phyloP scores from a whole-genome alignment of 352 stramenopile genomes.

The Pythium utonaiense region DNA sequence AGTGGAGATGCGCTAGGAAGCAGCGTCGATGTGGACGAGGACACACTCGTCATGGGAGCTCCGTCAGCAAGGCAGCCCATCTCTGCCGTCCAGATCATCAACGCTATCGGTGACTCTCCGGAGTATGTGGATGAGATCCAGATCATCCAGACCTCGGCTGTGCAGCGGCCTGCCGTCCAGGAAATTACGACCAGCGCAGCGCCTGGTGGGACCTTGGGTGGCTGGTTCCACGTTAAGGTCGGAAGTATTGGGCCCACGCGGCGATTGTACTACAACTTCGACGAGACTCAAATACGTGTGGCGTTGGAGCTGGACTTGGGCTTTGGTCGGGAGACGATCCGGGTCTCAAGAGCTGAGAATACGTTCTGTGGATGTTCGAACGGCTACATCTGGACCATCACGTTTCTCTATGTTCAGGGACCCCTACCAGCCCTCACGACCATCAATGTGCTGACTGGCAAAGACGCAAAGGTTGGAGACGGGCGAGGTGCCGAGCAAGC shows the following conservation, averaged over 20 bases:
- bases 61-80: constrained; percentile 50
- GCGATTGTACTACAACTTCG: constrained; percentile 62
- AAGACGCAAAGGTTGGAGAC: constrained; percentile 52
- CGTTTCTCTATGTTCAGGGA: constrained; percentile 68
- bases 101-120: constrained; percentile 39
- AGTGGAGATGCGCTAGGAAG: constrained; percentile 52
- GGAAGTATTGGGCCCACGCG: constrained; percentile 53
- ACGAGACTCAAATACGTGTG: constrained; percentile 58
- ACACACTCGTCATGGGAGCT: constrained; percentile 68
- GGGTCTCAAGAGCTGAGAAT: constrained; percentile 53
- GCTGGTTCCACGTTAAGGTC: constrained; percentile 69
- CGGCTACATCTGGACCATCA: constrained; percentile 74
- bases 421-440: constrained; percentile 44
- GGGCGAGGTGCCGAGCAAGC: constrained; percentile 37
- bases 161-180: constrained; percentile 58
- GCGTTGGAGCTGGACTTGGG: constrained; percentile 76
- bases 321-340: constrained; percentile 53
- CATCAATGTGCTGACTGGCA: constrained; percentile 49
- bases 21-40: constrained; percentile 64
- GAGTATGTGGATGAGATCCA: constrained; percentile 73
- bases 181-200: constrained; percentile 66
- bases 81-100: constrained; percentile 73
- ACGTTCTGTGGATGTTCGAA: constrained; percentile 69
- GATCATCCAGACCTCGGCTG: constrained; percentile 49
- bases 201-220: constrained; percentile 56